Conservation (phyloP, 108 stramenopile species). For the Skeletonema marinoi region DNA sequence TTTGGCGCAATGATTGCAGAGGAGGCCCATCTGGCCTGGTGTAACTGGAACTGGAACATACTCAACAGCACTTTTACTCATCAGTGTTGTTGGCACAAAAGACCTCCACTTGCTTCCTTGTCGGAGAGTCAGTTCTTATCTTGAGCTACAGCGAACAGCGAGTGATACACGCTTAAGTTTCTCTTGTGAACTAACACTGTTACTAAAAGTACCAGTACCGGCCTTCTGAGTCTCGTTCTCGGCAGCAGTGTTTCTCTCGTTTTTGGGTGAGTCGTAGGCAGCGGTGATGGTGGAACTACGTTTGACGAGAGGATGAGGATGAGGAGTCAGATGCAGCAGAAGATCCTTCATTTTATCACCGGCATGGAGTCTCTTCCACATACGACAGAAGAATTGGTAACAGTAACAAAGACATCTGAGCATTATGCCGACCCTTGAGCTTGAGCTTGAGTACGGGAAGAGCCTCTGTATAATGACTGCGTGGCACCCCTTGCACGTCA, state of each 20-base stretch:
- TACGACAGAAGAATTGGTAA: slow-evolving; percentile 84
- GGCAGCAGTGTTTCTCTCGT: neutral
- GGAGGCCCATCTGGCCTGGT: slow-evolving; percentile 79
- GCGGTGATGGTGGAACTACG: neutral
- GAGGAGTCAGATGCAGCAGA: neutral
- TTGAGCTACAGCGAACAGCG: slow-evolving; percentile 78
- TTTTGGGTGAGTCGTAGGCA: neutral
- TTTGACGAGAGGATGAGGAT: no score
- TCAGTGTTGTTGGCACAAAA: slow-evolving; percentile 74
- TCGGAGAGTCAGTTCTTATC: slow-evolving; percentile 87
- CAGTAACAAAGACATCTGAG: slow-evolving; percentile 77
- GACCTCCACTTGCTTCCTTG: slow-evolving; percentile 75
- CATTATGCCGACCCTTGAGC: slow-evolving; percentile 65
- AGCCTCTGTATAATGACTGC: slow-evolving; percentile 71
- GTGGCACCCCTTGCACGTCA: slow-evolving; percentile 78
- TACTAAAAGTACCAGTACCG: no score
- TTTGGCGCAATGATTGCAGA: slow-evolving; percentile 76
- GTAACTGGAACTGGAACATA: slow-evolving; percentile 68
- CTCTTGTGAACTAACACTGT: neutral
- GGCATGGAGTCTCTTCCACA: slow-evolving; percentile 87
- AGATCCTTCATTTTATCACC: slow-evolving; percentile 43
- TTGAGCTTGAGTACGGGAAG: slow-evolving; percentile 72
- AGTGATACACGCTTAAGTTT: slow-evolving; percentile 52
- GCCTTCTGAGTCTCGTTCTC: slow-evolving; percentile 8
- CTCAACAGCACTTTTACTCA: slow-evolving; percentile 46